Evolutionary conservation across 139 green algal genomes (phyloP), one percentile per base, ranked within the genome.

Genomic region (Tetradesmus lagerheimii): DNA sequence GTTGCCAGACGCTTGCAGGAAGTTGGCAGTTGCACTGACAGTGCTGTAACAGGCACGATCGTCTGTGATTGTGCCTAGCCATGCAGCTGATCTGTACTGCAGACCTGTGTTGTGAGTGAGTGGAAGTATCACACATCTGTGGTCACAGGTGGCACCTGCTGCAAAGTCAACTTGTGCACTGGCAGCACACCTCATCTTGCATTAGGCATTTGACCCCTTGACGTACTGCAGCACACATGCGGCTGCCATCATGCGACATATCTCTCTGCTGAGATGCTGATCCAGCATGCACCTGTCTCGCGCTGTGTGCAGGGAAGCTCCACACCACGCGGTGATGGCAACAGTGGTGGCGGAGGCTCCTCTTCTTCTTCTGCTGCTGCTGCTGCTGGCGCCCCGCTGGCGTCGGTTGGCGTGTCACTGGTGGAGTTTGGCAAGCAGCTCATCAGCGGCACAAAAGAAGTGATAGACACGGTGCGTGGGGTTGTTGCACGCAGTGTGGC

Each of bases 391-490:
- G 74, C 85, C 8, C 84, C 82, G 1, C 57, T 93, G 50, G 45
- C 87, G 35, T 57, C 88, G 4, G 90, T 94, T 16, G 88, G 94
- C 34, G 43, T 47, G 0, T 92, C 92, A 0, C 80, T 96, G 31
- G 67, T 80, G 2, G 23, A 81, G 29, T 91, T 96, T 43, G 92
- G 94, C 16, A 86, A 94, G 80, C 91, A 82, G 31, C 84, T 95
- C 1, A 80, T 95, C 14, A 45, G 76, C 66, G 94, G 94, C 88
- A 98, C 95, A 1, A 90, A 92, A 34, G 95, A 98, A 85, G 75
- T 98, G 0, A 92, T 97, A 62, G 94, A 96, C 18, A 92, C 96
- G 88, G 93, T 95, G 75, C 34, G 84, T 77, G 23, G 37, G n/a
- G n/a, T n/a, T n/a, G n/a, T 15, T 0, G 25, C 14, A 38, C 6